These are phyloP conservation scores for Umbelopsis isabellina DNA, from an alignment of 192 early-diverging fungal species.

Conservation along the genomic window DNA sequence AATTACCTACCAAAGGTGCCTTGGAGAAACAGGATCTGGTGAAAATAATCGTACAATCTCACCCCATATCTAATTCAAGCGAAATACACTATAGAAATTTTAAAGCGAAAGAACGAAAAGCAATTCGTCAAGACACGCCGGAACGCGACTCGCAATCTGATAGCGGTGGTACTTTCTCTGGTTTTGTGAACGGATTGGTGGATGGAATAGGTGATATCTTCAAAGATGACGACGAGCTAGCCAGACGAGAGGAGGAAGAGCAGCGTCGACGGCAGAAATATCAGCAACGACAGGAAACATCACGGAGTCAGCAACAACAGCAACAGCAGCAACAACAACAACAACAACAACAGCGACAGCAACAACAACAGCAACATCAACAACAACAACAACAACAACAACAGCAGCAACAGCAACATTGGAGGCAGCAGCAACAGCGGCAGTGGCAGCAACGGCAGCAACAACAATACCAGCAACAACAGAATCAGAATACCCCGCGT, in stretches of 20 bases:
- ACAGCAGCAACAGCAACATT: slow-evolving; percentile 24
- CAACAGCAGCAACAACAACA: slow-evolving; percentile 28
- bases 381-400: background rate
- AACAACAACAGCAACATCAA: background rate
- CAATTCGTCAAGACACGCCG: background rate
- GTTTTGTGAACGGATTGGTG: slow-evolving; percentile 1
- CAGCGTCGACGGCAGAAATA: background rate
- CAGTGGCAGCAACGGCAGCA: slow-evolving; percentile 10
- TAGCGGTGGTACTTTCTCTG: background rate
- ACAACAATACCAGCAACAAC: slow-evolving; percentile 9
- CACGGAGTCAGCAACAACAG: background rate
- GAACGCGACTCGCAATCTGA: background rate
- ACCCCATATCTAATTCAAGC: slow-evolving; percentile 32
- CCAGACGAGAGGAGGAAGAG: background rate
- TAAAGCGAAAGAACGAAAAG: background rate
- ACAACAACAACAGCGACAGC: background rate
- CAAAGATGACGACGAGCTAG: background rate
- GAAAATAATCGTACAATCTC: slow-evolving; percentile 30
- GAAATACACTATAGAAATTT: slow-evolving; percentile 32
- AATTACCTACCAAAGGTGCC: slow-evolving; percentile 32
- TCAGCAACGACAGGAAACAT: too few relatives aligned
- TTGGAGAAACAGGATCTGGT: slow-evolving; percentile 48
- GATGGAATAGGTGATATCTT: slow-evolving; percentile 4
- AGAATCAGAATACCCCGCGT: too few relatives aligned
- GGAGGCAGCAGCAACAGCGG: slow-evolving; percentile 16